Conservation (phyloP, 164 flowering plant genomes). For the Warburgia ugandensis region DNA sequence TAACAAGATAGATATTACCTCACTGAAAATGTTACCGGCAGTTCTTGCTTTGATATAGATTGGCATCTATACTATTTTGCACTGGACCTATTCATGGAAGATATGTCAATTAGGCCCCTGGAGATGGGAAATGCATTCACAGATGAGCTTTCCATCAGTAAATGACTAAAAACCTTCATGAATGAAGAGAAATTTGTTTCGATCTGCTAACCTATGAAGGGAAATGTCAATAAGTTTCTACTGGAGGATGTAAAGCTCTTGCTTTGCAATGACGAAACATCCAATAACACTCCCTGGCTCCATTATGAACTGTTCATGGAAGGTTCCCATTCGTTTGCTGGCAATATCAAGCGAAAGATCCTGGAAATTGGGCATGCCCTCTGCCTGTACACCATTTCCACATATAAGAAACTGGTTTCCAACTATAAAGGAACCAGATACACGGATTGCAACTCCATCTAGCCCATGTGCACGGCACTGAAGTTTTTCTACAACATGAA, state of each 20-base stretch:
- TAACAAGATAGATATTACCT: too few relatives aligned
- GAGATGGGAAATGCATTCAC: too few relatives aligned
- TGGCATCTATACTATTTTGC: too few relatives aligned
- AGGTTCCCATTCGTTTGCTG: conserved; percentile 69
- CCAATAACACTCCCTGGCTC: conserved; percentile 67
- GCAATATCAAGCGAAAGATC: conserved; percentile 68
- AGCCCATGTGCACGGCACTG: conserved; percentile 84
- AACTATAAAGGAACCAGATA: conserved; percentile 72
- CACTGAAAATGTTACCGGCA: too few relatives aligned
- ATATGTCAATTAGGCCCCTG: too few relatives aligned
- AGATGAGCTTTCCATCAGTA: too few relatives aligned
- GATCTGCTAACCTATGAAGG: too few relatives aligned
- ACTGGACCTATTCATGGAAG: too few relatives aligned
- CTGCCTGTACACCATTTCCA: conserved; percentile 87
- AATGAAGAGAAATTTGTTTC: too few relatives aligned
- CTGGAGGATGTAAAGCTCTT: conserved; percentile 72
- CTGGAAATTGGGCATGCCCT: conserved; percentile 75
- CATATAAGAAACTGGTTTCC: conserved; percentile 90
- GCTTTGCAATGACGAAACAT: conserved; percentile 51
- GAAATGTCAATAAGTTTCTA: too few relatives aligned
- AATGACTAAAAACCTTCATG: too few relatives aligned
- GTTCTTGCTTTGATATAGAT: too few relatives aligned
- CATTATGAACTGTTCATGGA: conserved; percentile 84
- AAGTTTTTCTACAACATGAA: conserved; percentile 93
- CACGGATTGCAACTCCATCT: conserved; percentile 84